Base-by-base conservation (phyloP, 352 stramenopile species). In the Thalassiosira mediterranea region DNA sequence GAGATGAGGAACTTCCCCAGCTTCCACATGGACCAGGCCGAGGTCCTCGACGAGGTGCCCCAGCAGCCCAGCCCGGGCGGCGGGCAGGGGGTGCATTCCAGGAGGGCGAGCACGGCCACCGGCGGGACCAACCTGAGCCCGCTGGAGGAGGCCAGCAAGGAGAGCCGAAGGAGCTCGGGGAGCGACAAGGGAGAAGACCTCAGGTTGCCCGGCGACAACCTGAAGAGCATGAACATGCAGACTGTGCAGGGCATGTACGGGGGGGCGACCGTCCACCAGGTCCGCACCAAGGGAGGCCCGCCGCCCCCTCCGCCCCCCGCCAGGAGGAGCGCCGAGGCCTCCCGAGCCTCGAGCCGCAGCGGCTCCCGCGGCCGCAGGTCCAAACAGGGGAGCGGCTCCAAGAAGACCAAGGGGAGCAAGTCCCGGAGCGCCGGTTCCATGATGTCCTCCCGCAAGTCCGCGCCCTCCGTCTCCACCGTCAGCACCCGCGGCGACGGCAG, bases 121-220 rank as follows among this genome's bases (percentile, higher is more conserved):
- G 44, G 15, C 44, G 17, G 44, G 8, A 21, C 5, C 44, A 21
- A 21, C 15, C 21, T 53, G 5, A 52, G 32, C 23, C 56, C 56
- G 28, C 23, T 65, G n/a, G 28, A 65, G 32, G 56, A 65, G 56
- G 10, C 1, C 15, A 65, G 56, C 28, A 34, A 10, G 23, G 56
- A 65, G 44, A n/a, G 13, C 7, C 7, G 13, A 42, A 7, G 7
- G 34, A 42, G 34, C 34, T 42, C 34, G 7, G 34, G 13, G 34
- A 13, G 7, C 34, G 13, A 13, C 34, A 7, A 13, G 13, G 34
- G 34, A 7, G 34, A 13, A 7, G 34, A 13, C 7, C 7, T 7
- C 13, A 7, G 34, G 7, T 13, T 7, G 34, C 34, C 34, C 7
- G 34, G 34, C 7, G 34, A 42, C 34, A 42, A 42, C 34, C 34